Evolutionary conservation across 306 rosid species (phyloP).

Genomic region (Rosa lucieae): DNA sequence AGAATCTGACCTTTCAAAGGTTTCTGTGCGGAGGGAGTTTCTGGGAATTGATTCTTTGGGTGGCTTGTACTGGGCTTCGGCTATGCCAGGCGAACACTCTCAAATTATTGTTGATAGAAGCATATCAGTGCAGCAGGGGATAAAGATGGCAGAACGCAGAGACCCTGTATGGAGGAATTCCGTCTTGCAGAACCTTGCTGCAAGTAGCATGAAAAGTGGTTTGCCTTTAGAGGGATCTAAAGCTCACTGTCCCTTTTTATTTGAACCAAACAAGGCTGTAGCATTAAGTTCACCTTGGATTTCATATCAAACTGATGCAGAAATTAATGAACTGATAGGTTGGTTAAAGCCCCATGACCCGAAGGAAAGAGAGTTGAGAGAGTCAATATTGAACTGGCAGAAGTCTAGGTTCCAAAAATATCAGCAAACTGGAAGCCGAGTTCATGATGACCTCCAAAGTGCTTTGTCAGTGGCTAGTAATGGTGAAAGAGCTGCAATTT

Average conservation of each 20-base stretch:
- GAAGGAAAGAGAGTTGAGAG: conserved; percentile 81
- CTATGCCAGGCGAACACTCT: conserved; percentile 46
- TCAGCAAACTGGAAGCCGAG: conserved; percentile 36
- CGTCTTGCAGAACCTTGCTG: conserved; percentile 35
- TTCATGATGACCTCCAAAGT: conserved; percentile 41
- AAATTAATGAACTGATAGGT: conserved; percentile 60
- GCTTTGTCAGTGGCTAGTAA: conserved; percentile 35
- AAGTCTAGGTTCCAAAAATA: conserved; percentile 57
- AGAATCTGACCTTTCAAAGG: conserved; percentile 64
- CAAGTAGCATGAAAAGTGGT: conserved; percentile 31
- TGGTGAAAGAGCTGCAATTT: conserved; percentile 35
- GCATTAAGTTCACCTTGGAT: conserved; percentile 53
- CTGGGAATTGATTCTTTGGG: conserved; percentile 79
- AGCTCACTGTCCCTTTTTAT: conserved; percentile 36
- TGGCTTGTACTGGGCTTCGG: conserved; percentile 77
- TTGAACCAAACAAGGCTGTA: conserved; percentile 33
- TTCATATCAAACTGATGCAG: conserved; percentile 72
- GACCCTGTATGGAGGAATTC: conserved; percentile 36
- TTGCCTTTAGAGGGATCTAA: conserved; percentile 41
- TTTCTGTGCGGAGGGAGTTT: conserved; percentile 76
- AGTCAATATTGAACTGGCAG: conserved; percentile 67
- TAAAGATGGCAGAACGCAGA: conserved; percentile 28
- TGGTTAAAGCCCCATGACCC: conserved; percentile 69
- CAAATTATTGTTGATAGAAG: conserved; percentile 68
- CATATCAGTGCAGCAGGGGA: conserved; percentile 34